Base-by-base conservation (phyloP, 768 basidiomycete species). In the Baorangia bicolor region DNA sequence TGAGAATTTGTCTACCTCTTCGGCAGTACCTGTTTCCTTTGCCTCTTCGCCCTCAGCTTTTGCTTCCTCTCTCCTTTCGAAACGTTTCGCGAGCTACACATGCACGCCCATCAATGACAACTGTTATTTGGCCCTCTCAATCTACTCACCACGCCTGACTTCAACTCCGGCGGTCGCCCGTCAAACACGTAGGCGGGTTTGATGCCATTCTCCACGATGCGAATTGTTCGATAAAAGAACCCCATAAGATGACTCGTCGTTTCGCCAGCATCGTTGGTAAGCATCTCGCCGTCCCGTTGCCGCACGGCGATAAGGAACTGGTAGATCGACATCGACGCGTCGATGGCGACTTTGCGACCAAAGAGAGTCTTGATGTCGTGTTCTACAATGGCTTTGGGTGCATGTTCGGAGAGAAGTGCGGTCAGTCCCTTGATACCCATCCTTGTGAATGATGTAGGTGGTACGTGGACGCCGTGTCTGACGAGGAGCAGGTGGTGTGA, bases 191-290 rank as follows among this genome's bases (percentile, higher is more conserved):
- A 98, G 33, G 89, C 89, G 0, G 96, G 95, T 67, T 99, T 99
- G 69, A 99, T 94, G 4, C 97, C 97, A 61, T 98, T 96, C 74
- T 99, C 97, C 18, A 95, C 95, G 70, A 99, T 98, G 23, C 97
- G 83, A 56, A 99, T 92, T 0, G 97, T 99, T 37, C 95, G 83
- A 67, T 98, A 98, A 76, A 99, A 99, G 72, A 98, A 90, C 0
- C 97, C 97, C 94, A 98, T 98, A 12, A 99, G 78, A 74, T 99
- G 96, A 75, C 94, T 95, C 2, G 97, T 99, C 4, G 94, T 97
- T 69, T 99, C 97, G 18, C 97, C 97, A 0, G 88, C 86, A n/a
- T 98, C 96, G 68, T 98, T 98, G 64, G 89, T 96, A 62, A 99
- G 82, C 80, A 95, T 83, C 73, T 98, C 94, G 20, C 97, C 97